Conservation (phyloP, 345 rosid genomes). For the Gossypium rotundifolium region DNA sequence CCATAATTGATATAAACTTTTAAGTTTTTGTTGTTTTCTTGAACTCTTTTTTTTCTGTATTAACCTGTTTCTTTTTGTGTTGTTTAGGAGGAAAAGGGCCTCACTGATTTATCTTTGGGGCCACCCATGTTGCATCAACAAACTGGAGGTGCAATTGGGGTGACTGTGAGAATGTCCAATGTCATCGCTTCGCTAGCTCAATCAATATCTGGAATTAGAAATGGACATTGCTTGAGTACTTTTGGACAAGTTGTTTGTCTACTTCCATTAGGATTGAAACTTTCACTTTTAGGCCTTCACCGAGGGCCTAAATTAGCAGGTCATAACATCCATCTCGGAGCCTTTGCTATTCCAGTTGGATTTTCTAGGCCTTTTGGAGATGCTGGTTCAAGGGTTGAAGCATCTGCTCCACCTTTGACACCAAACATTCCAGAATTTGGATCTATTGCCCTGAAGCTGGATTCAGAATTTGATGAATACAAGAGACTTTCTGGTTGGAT, state of each 20-base stretch:
- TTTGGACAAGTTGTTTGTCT: constrained; percentile 66
- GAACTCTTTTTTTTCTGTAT: neutral
- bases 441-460: constrained; percentile 58
- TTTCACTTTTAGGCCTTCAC: constrained; percentile 60
- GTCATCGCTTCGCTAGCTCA: constrained; percentile 57
- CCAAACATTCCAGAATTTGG: constrained; percentile 21
- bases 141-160: constrained; percentile 56
- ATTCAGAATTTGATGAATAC: constrained; percentile 51
- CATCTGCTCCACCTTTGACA: constrained; percentile 21
- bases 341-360: constrained; percentile 48
- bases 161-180: constrained; percentile 56
- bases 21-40: neutral
- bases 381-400: constrained; percentile 20
- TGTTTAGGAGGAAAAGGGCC: constrained; percentile 48
- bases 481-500: constrained; percentile 69
- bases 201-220: constrained; percentile 41
- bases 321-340: constrained; percentile 30
- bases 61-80: constrained; percentile 10
- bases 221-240: constrained; percentile 43
- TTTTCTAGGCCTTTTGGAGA: constrained; percentile 24
- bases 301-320: constrained; percentile 30
- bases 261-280: constrained; percentile 44
- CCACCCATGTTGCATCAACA: constrained; percentile 63
- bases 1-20: neutral
- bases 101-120: constrained; percentile 51